Conservation (phyloP, 306 rosid genomes). For the Sphenostylis stenocarpa region DNA sequence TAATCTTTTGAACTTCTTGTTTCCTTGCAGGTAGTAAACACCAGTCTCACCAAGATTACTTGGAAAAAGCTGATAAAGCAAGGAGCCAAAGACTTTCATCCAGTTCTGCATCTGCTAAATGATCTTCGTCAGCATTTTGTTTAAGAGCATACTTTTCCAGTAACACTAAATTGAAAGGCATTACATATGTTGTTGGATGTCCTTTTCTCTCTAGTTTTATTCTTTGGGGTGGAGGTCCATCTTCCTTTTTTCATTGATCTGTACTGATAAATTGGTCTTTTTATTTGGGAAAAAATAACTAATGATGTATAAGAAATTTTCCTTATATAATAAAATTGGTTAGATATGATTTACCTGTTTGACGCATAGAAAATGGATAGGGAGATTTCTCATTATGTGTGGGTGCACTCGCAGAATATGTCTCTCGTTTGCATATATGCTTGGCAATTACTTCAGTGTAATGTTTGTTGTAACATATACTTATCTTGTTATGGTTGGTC, state of each 20-base stretch:
- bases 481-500: neutral
- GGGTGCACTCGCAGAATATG: too few species aligned
- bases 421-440: too few species aligned
- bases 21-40: constrained; percentile 70
- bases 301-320: constrained; percentile 21
- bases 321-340: constrained; percentile 16
- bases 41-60: constrained; percentile 92
- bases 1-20: constrained; percentile 16
- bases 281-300: neutral
- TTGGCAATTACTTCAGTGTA: neutral
- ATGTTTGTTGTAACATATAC: neutral
- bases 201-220: neutral
- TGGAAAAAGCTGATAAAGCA: constrained; percentile 93
- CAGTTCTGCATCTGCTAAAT: constrained; percentile 63
- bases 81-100: constrained; percentile 91
- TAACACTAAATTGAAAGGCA: constrained; percentile 11
- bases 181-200: constrained; percentile 16
- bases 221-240: constrained; percentile 25
- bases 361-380: neutral
- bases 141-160: constrained; percentile 18
- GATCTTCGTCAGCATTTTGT: constrained; percentile 39
- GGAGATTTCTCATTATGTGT: too few species aligned
- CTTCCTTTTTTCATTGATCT: neutral
- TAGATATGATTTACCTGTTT: neutral
- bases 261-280: constrained; percentile 4